Evolutionary conservation across 768 basidiomycete species (phyloP).

Genomic region (Russula dissimulans): DNA sequence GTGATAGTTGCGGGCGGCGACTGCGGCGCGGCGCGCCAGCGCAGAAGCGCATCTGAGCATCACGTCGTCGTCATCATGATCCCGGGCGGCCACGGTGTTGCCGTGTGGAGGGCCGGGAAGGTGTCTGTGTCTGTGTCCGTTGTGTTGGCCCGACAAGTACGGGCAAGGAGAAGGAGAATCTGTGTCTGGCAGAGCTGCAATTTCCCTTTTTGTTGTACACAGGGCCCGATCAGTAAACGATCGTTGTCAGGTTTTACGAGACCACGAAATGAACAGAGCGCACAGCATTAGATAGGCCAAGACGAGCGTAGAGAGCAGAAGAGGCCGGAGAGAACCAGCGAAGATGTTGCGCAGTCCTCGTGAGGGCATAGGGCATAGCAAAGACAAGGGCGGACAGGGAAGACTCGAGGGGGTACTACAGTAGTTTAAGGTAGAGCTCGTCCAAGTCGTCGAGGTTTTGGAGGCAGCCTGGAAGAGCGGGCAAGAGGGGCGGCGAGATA

Average conservation of each 20-base stretch:
- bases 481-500: too few species aligned
- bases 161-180: background rate
- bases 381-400: background rate
- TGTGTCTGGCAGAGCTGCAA: background rate
- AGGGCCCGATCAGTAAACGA: background rate
- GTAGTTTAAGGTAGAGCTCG: too few species aligned
- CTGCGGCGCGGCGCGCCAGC: background rate
- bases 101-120: too few species aligned
- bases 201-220: background rate
- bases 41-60: background rate
- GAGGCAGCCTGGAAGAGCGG: too few species aligned
- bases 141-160: too few species aligned
- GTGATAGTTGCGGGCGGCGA: background rate
- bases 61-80: too few species aligned
- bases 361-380: conserved; percentile 9
- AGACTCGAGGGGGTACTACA: background rate
- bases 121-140: background rate
- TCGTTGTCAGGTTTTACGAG: background rate
- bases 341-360: background rate
- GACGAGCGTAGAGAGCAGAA: background rate
- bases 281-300: background rate
- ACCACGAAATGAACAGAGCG: too few species aligned
- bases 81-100: too few species aligned
- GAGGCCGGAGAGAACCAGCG: background rate
- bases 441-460: background rate